Evolutionary conservation across 2,329 filamentous ascomycete species (phyloP).

Genomic region (Diaporthe longicolla): DNA sequence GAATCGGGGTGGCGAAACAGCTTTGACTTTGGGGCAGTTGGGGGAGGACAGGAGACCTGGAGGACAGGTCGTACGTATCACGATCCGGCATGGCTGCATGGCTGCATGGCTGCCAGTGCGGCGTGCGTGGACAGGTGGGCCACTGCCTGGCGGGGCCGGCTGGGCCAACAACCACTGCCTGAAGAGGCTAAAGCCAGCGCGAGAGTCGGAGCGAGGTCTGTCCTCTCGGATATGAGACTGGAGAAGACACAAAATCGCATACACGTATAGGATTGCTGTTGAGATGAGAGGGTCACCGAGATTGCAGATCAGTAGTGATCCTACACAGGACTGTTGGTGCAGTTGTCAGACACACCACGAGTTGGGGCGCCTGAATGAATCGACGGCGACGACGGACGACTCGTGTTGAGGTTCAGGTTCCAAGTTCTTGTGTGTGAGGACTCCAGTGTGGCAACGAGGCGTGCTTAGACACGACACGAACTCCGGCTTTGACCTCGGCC

Average conservation of each 20-base stretch:
- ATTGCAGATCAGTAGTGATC: conserved; percentile 15
- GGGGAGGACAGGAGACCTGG: not conserved
- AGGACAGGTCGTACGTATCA: conserved; percentile 29
- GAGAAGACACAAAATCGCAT: not conserved
- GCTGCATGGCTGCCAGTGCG: not conserved
- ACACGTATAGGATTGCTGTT: not conserved
- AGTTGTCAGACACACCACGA: not conserved
- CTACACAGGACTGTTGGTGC: not conserved
- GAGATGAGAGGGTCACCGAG: conserved; percentile 18
- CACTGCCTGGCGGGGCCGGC: conserved; percentile 11
- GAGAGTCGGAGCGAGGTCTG: not conserved
- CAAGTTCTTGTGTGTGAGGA: not conserved
- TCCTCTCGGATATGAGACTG: conserved; percentile 17
- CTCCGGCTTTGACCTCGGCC: conserved; percentile 12
- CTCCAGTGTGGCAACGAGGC: conserved; percentile 25
- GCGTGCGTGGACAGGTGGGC: conserved; percentile 26
- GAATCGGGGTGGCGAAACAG: conserved; percentile 30
- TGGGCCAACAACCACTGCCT: conserved; percentile 21
- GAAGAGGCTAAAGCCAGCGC: conserved; percentile 12
- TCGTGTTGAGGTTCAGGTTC: conserved; percentile 9
- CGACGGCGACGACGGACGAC: not conserved
- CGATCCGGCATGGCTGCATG: conserved; percentile 34
- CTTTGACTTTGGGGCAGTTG: not conserved
- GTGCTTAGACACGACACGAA: conserved; percentile 12
- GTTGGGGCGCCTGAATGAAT: conserved; percentile 1